Base-by-base conservation (phyloP, 257 asterid species). In the Primulina tabacum region DNA sequence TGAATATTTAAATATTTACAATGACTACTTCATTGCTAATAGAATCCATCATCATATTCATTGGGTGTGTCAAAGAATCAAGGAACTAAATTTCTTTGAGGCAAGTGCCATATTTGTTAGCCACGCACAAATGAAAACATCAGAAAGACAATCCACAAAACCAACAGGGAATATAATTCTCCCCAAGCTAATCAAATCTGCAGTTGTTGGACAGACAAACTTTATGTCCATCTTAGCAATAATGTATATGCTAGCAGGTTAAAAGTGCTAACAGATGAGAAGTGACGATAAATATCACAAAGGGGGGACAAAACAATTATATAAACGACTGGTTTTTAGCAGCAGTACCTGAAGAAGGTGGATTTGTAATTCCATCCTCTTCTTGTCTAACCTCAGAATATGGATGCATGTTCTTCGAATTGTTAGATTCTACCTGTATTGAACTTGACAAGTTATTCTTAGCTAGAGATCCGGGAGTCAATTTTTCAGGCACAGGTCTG, bases 401-500 rank as follows among this genome's bases (percentile, higher is more conserved):
- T 55, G 67, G 77, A 56, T 63, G 65, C 65, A 77, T 65, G 40
- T 75, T 75, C 75, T 59, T 71, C 21, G 69, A 65, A 53, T 53
- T 62, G 47, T 62, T 73, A 24, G 77, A 67, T 61, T 80, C 82
- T 16, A 56, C 65, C 62, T 68, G 71, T 26, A 72, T 73, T 9
- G 75, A 73, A 71, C 57, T 62, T 58, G 71, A 47, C 20, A 58
- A 55, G 43, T 57, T 82, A 35, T 28, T 71, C 71, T 76, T 74
- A 66, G 65, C 76, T 7, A 63, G 80, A 37, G 76, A 60, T 72
- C 68, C 59, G 6, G 71, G 64, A 69, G 67, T 30, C 12, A 2
- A 9, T 55, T 73, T 61, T 57, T 69, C 83, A 53, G 14, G 59
- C 30, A 28, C 30, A 28, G 30, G 4, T 28, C 30, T 28, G 4